These are phyloP conservation scores for Dittrichia graveolens DNA, from an alignment of 129 eudicot genomes.

Conservation along the genomic window DNA sequence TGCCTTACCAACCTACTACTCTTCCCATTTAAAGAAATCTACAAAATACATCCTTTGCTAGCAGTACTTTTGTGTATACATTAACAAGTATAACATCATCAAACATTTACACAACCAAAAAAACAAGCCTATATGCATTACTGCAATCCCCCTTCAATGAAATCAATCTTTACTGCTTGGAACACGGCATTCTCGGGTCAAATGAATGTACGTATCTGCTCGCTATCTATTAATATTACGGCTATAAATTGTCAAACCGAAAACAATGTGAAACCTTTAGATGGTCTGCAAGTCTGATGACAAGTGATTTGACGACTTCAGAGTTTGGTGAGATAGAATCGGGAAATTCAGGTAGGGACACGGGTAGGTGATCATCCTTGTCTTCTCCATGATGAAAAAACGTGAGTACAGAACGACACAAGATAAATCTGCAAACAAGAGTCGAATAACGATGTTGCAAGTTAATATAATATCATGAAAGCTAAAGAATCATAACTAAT, in stretches of 20 bases:
- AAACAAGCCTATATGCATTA: conserved; percentile 10
- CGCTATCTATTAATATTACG: conserved; percentile 7
- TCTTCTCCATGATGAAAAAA: conserved; percentile 47
- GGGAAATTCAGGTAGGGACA: conserved; percentile 79
- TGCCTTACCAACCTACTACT: conserved; percentile 25
- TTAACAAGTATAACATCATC: conserved; percentile 22
- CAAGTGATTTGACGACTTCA: conserved; percentile 61
- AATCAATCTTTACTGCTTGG: conserved; percentile 14
- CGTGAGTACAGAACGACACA: conserved; percentile 80
- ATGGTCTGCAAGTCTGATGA: conserved; percentile 63
- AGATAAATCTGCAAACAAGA: conserved; percentile 69
- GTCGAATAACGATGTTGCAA: conserved; percentile 22
- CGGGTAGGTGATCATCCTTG: conserved; percentile 54
- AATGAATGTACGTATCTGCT: conserved; percentile 34
- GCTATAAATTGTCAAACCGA: conserved; percentile 39
- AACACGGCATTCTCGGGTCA: conserved; percentile 9
- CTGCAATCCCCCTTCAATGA: neutral
- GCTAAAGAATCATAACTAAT: neutral
- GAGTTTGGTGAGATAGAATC: conserved; percentile 61
- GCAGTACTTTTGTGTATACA: conserved; percentile 27
- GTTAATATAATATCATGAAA: neutral
- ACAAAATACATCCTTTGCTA: conserved; percentile 28
- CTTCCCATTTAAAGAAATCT: conserved; percentile 28
- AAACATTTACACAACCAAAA: conserved; percentile 32
- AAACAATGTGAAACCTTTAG: conserved; percentile 70